Base-by-base conservation (phyloP, 495 filamentous ascomycete genomes). In the Ascobolus immersus region DNA sequence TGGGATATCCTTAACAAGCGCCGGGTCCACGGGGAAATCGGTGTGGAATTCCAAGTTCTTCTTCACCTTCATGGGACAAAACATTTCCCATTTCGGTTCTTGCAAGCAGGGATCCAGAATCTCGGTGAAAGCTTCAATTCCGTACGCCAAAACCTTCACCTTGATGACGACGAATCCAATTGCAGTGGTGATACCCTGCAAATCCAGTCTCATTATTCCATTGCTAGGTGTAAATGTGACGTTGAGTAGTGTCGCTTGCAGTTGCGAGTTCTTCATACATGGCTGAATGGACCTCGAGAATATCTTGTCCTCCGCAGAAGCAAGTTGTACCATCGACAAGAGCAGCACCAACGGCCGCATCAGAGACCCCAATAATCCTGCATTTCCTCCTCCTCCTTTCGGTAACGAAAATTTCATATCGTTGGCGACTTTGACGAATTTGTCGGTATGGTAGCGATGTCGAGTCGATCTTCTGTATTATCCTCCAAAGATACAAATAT, bases 1-100 rank as follows among this genome's bases (percentile, higher is more conserved):
- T 17, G 81, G 82, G 51, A 93, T 75, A 15, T 57, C 41, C 1
- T 55, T 48, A 23, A 71, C 52, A 6, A 75, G 65, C 23, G 57
- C 55, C 9, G 51, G 43, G 9, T 59, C 52, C 10, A 89, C 54
- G n/a, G 7, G n/a, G n/a, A n/a, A n/a, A 21, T 34, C 32, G n/a
- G 11, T 22, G 10, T 7, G 11, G 5, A 23, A 17, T 13, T 28
- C 19, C 8, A 58, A 48, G 19, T 81, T 52, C 38, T 73, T 74
- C 43, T 72, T 69, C n/a, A 64, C 58, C 24, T 65, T 71, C 82
- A 93, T 93, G 29, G 81, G 81, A 55, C 82, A 93, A 45, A 93
- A 59, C 29, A 77, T 77, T 35, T 57, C 52, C 24, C 89, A 54
- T 17, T 62, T 55, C n/a, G n/a, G n/a, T n/a, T 52, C 47, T 36